Base-by-base conservation (phyloP, 345 rosid species). In the Carallia pectinifolia region DNA sequence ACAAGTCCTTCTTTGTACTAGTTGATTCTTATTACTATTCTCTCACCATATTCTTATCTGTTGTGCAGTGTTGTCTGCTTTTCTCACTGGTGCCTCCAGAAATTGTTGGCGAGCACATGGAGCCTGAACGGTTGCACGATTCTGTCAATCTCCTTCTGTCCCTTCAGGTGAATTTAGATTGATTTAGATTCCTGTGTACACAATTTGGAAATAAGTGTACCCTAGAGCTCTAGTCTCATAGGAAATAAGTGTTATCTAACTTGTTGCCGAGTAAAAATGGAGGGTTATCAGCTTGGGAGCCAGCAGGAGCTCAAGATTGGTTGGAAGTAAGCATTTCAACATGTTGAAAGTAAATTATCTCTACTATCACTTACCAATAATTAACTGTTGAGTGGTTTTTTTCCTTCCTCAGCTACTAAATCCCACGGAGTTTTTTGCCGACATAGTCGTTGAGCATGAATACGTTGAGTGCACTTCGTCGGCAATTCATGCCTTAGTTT, bases 41-140 rank as follows among this genome's bases (percentile, higher is more conserved):
- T 55, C 59, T 39, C 38, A 44, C 30, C 71, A 58, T 16, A 17
- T 38, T 33, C 10, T 10, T 38, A 36, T n/a, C 4, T 31, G 29
- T 17, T 18, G 64, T 79, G 44, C 81, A 88, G 90, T 87, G 96
- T 61, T 84, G 90, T 72, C 79, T 91, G 0, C 72, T 86, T 40
- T 80, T 91, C 53, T 86, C 97, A 9, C 77, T 78, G 85, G 80
- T 91, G 91, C 87, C 97, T 59, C 79, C 89, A 6, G 86, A 86
- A 34, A 79, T 86, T 62, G 91, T 89, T 64, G 97, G 97, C 15
- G 72, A 76, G 36, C 81, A 76, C 72, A 74, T 89, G 82, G 83
- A 89, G 59, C 82, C 89, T 0, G 80, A 78, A 52, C 76, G 72
- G 9, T 58, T 89, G 33, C 81, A 77, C 33, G 89, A 91, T 76